Percentiles rank a stretch among this genome's conserved stretches.
Conservation (phyloP, 306 rosid species). For the Clitoria ternatea region DNA sequence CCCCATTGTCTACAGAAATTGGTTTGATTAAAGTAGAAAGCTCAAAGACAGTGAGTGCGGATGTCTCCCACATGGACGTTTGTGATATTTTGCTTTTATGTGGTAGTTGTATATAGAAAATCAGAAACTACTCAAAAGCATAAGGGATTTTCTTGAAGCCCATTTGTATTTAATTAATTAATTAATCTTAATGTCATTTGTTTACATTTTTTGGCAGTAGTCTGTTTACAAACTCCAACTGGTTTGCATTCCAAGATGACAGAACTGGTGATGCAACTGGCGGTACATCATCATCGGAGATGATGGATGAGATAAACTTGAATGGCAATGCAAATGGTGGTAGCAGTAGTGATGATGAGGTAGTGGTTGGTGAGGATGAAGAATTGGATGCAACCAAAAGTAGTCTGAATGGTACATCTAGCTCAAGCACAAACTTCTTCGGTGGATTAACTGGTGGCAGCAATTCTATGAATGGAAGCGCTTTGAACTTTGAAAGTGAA, state of each 20-base stretch:
- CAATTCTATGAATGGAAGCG: conserved; percentile 43
- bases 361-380: conserved; percentile 86
- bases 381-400: conserved; percentile 61
- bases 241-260: conserved; percentile 97
- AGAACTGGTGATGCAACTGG: conserved; percentile 56
- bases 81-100: conserved; percentile 2
- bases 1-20: not conserved
- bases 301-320: conserved; percentile 88
- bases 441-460: conserved; percentile 49
- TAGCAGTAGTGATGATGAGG: conserved; percentile 86
- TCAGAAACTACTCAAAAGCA: not conserved
- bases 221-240: conserved; percentile 93
- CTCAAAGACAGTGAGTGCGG: not conserved
- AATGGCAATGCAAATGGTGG: conserved; percentile 71
- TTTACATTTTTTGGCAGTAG: conserved; percentile 50
- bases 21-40: conserved; percentile 17
- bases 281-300: conserved; percentile 64
- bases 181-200: not conserved
- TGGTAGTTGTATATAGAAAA: not conserved
- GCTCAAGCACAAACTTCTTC: conserved; percentile 45
- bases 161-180: not conserved
- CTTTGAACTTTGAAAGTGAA: conserved; percentile 43
- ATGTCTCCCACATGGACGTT: not conserved
- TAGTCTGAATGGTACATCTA: conserved; percentile 49
- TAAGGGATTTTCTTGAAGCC: not conserved